Conservation (phyloP, 1,139 yeast genomes). For the Blastobotrys niveus region DNA sequence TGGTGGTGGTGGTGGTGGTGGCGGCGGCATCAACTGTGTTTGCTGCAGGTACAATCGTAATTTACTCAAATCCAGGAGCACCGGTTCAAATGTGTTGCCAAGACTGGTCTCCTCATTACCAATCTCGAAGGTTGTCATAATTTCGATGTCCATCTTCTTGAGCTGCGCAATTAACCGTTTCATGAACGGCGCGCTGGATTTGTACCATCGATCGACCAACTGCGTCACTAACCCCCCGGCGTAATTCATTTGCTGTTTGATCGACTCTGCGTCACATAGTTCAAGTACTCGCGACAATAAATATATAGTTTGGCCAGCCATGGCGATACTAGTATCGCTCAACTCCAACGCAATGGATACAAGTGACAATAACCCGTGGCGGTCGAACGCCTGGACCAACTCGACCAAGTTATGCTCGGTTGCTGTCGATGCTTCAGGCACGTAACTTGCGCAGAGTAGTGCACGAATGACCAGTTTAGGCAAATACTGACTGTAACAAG, state of each 20-base stretch:
- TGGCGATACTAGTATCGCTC: not conserved
- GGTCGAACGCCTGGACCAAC: not conserved
- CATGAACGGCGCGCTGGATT: constrained; percentile 8
- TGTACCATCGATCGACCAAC: constrained; percentile 5
- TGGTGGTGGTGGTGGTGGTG: not conserved
- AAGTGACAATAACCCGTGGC: constrained; percentile 1
- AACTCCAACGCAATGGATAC: not conserved
- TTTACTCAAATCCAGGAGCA: not conserved
- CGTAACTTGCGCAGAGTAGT: not conserved
- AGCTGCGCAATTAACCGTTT: not conserved
- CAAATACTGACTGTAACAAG: not conserved
- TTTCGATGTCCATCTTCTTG: too few relatives aligned
- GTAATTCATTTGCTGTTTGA: not conserved
- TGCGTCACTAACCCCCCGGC: not conserved
- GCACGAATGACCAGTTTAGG: not conserved
- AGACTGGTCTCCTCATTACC: too few relatives aligned
- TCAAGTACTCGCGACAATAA: constrained; percentile 2
- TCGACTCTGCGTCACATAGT: not conserved
- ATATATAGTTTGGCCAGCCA: constrained; percentile 5
- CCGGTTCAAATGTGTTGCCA: not conserved
- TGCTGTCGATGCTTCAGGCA: not conserved
- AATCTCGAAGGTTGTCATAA: too few relatives aligned
- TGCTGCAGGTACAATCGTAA: not conserved
- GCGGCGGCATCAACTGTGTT: not conserved
- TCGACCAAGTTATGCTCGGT: not conserved